phyloP scores from a whole-genome alignment of 2,329 filamentous ascomycete genomes.

The Kalmusia sp. region DNA sequence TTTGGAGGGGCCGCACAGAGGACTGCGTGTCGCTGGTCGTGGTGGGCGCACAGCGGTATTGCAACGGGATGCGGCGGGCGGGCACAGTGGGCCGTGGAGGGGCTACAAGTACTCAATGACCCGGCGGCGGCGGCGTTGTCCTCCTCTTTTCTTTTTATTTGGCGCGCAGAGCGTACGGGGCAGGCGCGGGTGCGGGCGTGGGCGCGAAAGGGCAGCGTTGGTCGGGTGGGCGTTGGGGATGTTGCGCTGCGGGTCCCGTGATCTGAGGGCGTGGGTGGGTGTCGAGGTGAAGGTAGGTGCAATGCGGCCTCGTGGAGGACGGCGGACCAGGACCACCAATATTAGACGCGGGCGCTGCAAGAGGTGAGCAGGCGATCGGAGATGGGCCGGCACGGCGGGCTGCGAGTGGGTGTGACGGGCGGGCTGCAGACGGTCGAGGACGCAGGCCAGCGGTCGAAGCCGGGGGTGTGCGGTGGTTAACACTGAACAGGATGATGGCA shows the following conservation, averaged over 20 bases:
- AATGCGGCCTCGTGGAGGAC: neutral
- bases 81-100: conserved; percentile 24
- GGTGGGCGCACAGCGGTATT: conserved; percentile 29
- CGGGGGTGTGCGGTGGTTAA: neutral
- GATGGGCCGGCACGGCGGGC: conserved; percentile 38
- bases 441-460: neutral
- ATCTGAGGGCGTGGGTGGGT: conserved; percentile 22
- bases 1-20: neutral
- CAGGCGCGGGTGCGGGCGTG: conserved; percentile 19
- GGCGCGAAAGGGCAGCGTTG: conserved; percentile 15
- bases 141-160: conserved; percentile 31
- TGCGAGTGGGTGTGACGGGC: conserved; percentile 31
- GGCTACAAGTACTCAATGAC: conserved; percentile 17
- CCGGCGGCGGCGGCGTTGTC: conserved; percentile 6
- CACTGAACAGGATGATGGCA: conserved; percentile 1
- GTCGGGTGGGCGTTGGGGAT: conserved; percentile 30
- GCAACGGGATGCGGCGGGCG: conserved; percentile 15
- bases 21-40: conserved; percentile 13
- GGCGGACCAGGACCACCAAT: neutral
- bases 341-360: conserved; percentile 1
- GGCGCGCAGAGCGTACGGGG: conserved; percentile 14
- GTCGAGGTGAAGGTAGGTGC: neutral
- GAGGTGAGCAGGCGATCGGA: conserved; percentile 47
- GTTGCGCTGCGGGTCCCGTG: conserved; percentile 36
- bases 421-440: conserved; percentile 18